phyloP scores from a whole-genome alignment of 164 flowering plant species.

The Platanus orientalis region DNA sequence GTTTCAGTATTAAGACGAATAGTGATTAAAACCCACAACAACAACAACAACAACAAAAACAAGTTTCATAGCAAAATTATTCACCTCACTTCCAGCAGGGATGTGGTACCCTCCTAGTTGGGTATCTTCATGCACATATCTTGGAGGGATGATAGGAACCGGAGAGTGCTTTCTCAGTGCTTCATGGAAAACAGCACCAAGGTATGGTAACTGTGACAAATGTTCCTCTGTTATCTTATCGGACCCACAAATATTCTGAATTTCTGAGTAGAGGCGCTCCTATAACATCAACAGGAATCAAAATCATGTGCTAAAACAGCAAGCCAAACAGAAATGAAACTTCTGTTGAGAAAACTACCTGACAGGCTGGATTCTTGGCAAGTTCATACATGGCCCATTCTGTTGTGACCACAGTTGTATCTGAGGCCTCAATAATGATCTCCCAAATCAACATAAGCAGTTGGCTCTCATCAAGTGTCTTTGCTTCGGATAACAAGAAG shows the following conservation, averaged over 20 bases:
- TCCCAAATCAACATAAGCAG: slow-evolving; percentile 73
- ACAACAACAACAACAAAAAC: too few relatives aligned
- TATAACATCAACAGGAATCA: slow-evolving; percentile 15
- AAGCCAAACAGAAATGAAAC: neutral
- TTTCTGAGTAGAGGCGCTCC: slow-evolving; percentile 53
- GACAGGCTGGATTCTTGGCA: slow-evolving; percentile 48
- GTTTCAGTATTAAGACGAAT: neutral
- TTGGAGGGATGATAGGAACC: slow-evolving; percentile 64
- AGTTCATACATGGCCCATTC: slow-evolving; percentile 98
- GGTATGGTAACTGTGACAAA: slow-evolving; percentile 58
- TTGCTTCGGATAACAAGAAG: slow-evolving; percentile 57
- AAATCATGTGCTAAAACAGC: too few relatives aligned
- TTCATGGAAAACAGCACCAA: slow-evolving; percentile 80
- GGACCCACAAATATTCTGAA: slow-evolving; percentile 57
- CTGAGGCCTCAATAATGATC: slow-evolving; percentile 73
- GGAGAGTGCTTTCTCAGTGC: slow-evolving; percentile 82
- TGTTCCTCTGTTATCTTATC: slow-evolving; percentile 61
- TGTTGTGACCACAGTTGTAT: slow-evolving; percentile 70
- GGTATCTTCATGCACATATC: slow-evolving; percentile 84
- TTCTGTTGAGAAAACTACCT: slow-evolving; percentile 40
- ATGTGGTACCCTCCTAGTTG: slow-evolving; percentile 73
- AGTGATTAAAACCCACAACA: neutral
- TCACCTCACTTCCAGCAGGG: slow-evolving; percentile 85
- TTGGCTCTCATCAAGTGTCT: slow-evolving; percentile 51
- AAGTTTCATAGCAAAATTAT: too few relatives aligned